These are phyloP conservation scores for Naganishia kalamii DNA, from an alignment of 768 basidiomycete species.

Conservation along the genomic window DNA sequence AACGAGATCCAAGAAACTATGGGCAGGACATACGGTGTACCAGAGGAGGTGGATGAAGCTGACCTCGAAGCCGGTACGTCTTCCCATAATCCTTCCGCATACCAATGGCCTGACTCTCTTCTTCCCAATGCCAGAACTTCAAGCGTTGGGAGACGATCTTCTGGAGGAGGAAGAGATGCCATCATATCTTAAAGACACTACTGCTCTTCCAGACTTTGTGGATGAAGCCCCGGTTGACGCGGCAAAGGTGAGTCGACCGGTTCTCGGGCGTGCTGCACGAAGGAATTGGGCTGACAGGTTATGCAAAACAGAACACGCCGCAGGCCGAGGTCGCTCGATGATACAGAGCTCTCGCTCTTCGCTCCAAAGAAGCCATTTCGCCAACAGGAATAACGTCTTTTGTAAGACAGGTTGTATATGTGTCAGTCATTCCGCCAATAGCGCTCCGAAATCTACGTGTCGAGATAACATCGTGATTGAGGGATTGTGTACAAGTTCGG, in stretches of 20 bases:
- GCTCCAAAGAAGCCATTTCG: too few species aligned
- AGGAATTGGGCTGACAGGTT: neutral
- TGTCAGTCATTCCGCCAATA: too few species aligned
- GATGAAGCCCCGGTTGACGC: constrained; percentile 75
- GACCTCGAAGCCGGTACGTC: constrained; percentile 82
- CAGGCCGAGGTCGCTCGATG: constrained; percentile 19
- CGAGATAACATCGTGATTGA: too few species aligned
- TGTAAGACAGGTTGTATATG: neutral
- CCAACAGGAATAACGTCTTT: too few species aligned
- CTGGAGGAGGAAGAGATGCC: constrained; percentile 78
- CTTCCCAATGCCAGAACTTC: constrained; percentile 62
- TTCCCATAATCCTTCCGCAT: neutral
- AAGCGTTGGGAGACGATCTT: constrained; percentile 76
- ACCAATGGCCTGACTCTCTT: neutral
- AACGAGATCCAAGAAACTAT: constrained; percentile 96
- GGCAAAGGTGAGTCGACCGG: constrained; percentile 25
- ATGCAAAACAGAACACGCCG: neutral
- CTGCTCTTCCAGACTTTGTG: constrained; percentile 83
- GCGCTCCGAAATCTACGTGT: too few species aligned
- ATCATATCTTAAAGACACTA: constrained; percentile 73
- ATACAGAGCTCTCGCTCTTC: neutral
- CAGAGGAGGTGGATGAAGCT: constrained; percentile 95
- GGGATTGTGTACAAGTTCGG: too few species aligned
- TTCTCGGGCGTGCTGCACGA: neutral
- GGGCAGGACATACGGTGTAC: constrained; percentile 87